Conservation (phyloP, 2,329 filamentous ascomycete genomes). For the Neofusicoccum sp. region DNA sequence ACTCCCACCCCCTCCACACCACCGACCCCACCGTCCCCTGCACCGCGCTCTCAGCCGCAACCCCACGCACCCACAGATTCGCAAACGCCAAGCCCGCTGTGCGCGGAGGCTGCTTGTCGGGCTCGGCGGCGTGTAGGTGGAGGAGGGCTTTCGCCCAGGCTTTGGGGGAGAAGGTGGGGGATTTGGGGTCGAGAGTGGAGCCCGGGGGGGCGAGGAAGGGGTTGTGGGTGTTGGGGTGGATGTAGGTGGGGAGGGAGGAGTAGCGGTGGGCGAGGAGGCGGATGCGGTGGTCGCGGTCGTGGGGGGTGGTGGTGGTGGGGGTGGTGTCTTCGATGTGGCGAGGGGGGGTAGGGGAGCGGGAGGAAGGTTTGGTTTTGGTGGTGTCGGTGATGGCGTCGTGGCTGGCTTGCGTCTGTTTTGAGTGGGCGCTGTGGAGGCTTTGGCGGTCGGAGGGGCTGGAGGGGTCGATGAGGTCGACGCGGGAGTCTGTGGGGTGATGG, state of each 20-base stretch:
- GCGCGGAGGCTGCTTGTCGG: constrained; percentile 1
- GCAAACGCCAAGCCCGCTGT: constrained; percentile 14
- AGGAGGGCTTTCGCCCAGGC: constrained; percentile 14
- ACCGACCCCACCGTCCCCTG: constrained; percentile 12
- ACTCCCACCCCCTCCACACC: not conserved
- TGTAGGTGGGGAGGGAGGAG: constrained; percentile 7
- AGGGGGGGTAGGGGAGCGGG: not conserved
- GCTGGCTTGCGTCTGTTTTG: not conserved
- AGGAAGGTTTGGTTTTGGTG: not conserved
- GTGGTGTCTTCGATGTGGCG: not conserved
- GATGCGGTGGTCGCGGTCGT: constrained; percentile 1
- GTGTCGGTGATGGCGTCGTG: not conserved
- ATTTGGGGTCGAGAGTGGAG: constrained; percentile 5
- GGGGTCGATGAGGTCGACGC: constrained; percentile 10
- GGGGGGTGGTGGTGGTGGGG: not conserved
- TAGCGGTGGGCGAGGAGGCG: constrained; percentile 7
- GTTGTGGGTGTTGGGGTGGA: not conserved
- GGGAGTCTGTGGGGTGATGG: not conserved
- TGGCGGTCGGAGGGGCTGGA: not conserved
- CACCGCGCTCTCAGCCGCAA: not conserved
- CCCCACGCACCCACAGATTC: constrained; percentile 2
- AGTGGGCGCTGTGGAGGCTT: not conserved
- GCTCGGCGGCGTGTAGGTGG: not conserved
- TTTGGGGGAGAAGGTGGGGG: not conserved
- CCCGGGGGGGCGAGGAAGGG: constrained; percentile 1